A percentile compares a stretch with the other conserved stretches of the same genome.
phyloP scores from a whole-genome alignment of 305 asterid species.

The Euphrasia arctica region DNA sequence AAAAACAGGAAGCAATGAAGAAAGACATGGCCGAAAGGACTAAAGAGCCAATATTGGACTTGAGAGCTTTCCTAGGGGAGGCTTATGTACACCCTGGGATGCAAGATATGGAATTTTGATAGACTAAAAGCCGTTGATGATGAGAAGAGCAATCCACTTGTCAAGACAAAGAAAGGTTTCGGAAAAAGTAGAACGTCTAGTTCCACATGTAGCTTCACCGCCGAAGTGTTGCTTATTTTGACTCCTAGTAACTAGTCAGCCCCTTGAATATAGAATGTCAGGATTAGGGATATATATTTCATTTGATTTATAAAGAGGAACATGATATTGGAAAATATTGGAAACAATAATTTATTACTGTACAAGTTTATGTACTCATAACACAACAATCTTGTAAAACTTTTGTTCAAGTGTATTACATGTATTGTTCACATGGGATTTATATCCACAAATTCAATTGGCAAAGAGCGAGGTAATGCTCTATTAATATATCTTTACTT shows the following conservation, averaged over 20 bases:
- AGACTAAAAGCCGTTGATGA: constrained; percentile 42
- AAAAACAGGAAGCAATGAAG: constrained; percentile 74
- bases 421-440: neutral
- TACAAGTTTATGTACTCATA: neutral
- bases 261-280: neutral
- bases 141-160: constrained; percentile 62
- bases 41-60: constrained; percentile 56
- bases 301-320: neutral
- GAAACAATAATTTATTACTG: neutral
- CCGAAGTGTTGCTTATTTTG: neutral
- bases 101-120: constrained; percentile 43
- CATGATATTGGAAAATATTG: neutral
- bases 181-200: constrained; percentile 33
- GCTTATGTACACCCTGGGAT: constrained; percentile 80
- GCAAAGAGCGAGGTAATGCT: no score
- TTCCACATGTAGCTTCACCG: constrained; percentile 22
- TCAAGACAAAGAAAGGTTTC: constrained; percentile 56
- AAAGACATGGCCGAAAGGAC: constrained; percentile 77
- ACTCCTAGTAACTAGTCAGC: neutral
- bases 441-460: no score
- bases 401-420: neutral
- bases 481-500: no score
- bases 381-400: neutral
- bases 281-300: neutral
- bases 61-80: constrained; percentile 65